Evolutionary conservation across 2,329 filamentous ascomycete genomes (phyloP).

Genomic region (Diplodia corticola): DNA sequence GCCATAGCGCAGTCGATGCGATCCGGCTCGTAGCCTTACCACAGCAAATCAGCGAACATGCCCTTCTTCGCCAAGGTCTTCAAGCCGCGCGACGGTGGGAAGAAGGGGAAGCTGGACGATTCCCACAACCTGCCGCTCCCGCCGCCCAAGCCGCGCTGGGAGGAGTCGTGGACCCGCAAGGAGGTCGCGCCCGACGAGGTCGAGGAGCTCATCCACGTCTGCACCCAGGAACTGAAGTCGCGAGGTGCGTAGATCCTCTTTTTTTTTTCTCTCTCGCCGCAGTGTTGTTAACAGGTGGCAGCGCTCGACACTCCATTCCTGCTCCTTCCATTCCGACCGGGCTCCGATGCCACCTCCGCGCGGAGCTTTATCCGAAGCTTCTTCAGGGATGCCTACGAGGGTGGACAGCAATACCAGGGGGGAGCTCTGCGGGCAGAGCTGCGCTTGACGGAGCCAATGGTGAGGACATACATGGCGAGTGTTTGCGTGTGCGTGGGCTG

Average conservation of each 20-base stretch:
- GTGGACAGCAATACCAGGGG: conserved; percentile 60
- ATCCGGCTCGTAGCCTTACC: conserved; percentile 7
- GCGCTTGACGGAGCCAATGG: conserved; percentile 90
- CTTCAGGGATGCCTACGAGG: conserved; percentile 70
- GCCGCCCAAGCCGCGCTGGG: conserved; percentile 75
- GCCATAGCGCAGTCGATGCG: conserved; percentile 22
- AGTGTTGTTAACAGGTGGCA: conserved; percentile 43
- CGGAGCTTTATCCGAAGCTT: conserved; percentile 91
- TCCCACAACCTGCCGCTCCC: conserved; percentile 43
- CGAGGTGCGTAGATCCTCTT: conserved; percentile 64
- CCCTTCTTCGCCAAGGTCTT: conserved; percentile 63
- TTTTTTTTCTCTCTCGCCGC: neutral
- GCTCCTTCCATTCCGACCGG: conserved; percentile 89
- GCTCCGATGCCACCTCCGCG: conserved; percentile 80
- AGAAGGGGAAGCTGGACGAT: conserved; percentile 52
- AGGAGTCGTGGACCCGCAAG: conserved; percentile 81
- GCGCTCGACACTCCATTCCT: conserved; percentile 90
- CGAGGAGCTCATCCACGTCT: conserved; percentile 79
- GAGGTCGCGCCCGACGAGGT: conserved; percentile 87
- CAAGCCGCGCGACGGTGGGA: conserved; percentile 74
- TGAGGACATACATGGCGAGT: conserved; percentile 48
- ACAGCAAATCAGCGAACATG: conserved; percentile 40
- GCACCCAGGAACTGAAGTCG: conserved; percentile 88
- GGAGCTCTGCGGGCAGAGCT: conserved; percentile 79
- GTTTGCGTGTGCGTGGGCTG: conserved; percentile 3